phyloP scores from a whole-genome alignment of 176 grass and related monocot genomes.

The Oryza officinalis region DNA sequence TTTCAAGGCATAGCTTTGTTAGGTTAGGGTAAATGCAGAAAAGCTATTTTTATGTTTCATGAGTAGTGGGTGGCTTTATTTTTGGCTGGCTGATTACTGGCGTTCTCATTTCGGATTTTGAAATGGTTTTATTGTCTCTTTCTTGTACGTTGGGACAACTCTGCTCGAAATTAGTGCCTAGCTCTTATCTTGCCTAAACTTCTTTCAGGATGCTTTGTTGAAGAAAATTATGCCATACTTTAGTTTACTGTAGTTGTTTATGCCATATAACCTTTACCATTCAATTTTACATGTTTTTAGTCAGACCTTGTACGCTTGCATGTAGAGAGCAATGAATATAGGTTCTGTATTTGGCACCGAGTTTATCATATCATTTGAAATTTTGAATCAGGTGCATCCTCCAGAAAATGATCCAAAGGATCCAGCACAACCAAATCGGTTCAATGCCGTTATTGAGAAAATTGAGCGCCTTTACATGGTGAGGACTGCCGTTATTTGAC shows the following conservation, averaged over 20 bases:
- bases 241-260: neutral
- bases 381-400: conserved; percentile 50
- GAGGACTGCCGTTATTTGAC: conserved; percentile 19
- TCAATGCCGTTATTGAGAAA: conserved; percentile 98
- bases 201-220: neutral
- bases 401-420: conserved; percentile 70
- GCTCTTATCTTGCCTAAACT: neutral
- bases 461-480: conserved; percentile 99
- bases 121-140: neutral
- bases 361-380: conserved; percentile 27
- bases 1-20: neutral
- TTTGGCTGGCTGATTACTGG: neutral
- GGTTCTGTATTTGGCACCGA: conserved; percentile 21
- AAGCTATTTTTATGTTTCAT: neutral
- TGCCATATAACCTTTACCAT: neutral
- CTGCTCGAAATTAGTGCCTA: neutral
- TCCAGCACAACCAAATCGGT: conserved; percentile 72
- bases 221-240: neutral
- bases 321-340: neutral
- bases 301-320: neutral
- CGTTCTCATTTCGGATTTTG: neutral
- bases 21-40: neutral
- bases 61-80: neutral
- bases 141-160: neutral
- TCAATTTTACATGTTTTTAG: neutral